phyloP scores from a whole-genome alignment of 805 yeast genomes.

The Candida chilensis region DNA sequence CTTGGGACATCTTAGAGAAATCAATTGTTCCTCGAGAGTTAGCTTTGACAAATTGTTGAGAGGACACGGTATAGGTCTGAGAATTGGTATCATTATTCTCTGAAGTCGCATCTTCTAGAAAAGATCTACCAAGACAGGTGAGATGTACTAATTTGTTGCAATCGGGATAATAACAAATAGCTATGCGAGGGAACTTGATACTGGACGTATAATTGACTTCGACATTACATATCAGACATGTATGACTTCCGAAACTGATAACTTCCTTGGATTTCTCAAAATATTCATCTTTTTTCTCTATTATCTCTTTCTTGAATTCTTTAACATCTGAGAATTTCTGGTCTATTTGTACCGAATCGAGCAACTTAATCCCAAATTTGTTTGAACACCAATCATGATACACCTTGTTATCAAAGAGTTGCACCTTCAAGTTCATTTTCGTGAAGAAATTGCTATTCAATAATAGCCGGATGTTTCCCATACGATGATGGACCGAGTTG shows the following conservation, averaged over 20 bases:
- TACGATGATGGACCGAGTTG: slow-evolving; percentile 29
- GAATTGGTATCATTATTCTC: no score
- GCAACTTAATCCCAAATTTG: slow-evolving; percentile 13
- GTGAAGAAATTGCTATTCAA: slow-evolving; percentile 32
- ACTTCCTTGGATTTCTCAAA: slow-evolving; percentile 7
- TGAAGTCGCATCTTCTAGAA: slow-evolving; percentile 4
- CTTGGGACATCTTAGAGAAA: neutral
- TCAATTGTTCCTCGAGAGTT: neutral
- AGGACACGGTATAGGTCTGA: no score
- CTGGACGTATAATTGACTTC: slow-evolving; percentile 8
- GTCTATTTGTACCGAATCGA: slow-evolving; percentile 10
- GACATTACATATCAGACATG: slow-evolving; percentile 6
- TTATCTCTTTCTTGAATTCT: slow-evolving; percentile 2
- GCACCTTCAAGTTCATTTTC: slow-evolving; percentile 33
- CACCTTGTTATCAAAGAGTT: slow-evolving; percentile 26
- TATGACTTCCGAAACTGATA: slow-evolving; percentile 5
- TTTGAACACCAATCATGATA: slow-evolving; percentile 24
- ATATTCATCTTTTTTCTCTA: slow-evolving; percentile 5
- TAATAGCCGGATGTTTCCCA: slow-evolving; percentile 39
- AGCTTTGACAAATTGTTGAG: neutral
- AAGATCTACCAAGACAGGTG: slow-evolving; percentile 16
- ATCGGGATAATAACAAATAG: slow-evolving; percentile 11
- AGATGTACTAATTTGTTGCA: slow-evolving; percentile 22
- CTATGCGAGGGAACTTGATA: slow-evolving; percentile 6
- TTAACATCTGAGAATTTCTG: slow-evolving; percentile 1